Evolutionary conservation across 805 yeast species (phyloP), one percentile per base, ranked within the genome.

Genomic region (Kazachstania kunashirensis): DNA sequence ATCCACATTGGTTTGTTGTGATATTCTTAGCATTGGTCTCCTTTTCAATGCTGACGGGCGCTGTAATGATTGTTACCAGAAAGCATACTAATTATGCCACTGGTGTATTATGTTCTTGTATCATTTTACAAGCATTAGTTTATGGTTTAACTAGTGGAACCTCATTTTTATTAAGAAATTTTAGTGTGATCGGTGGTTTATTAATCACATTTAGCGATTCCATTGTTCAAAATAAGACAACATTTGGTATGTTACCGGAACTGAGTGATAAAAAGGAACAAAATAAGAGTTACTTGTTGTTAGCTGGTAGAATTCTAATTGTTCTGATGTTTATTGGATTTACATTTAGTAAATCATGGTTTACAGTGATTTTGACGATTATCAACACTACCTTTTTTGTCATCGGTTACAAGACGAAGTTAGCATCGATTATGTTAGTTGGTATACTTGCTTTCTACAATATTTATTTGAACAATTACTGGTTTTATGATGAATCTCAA

Each of bases 181-280:
- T 88, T 47, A 80, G 94, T 16, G 89, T 89, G 34, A 79, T 85
- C 46, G 98, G 98, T 31, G 97, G 97, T 6, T 70, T 89, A 44
- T 65, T 89, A 48, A 74, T 89, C 52, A 95, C 89, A 6, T 74
- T 85, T 41, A 76, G 89, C 38, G 96, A 89, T 57, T 77, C 89
- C 7, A 70, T 88, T 48, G 88, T 84, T 19, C 76, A 84, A 73
- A 63, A 79, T 70, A 63, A 71, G 81, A 64, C 67, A 68, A 42
- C 72, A 70, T 55, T 56, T 43, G 68, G 66, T 11, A 65, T 66
- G 49, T 47, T 65, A 14, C 69, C 69, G 16, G 68, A 65, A 63
- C 79, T 58, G 72, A 80, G 62, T 61, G 73, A 55, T 68, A 81
- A 59, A 84, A 85, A 65, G 68, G 56, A 51, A 15, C 63, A 55